phyloP scores from a whole-genome alignment of 805 yeast genomes.

The Blastobotrys attinorum region DNA sequence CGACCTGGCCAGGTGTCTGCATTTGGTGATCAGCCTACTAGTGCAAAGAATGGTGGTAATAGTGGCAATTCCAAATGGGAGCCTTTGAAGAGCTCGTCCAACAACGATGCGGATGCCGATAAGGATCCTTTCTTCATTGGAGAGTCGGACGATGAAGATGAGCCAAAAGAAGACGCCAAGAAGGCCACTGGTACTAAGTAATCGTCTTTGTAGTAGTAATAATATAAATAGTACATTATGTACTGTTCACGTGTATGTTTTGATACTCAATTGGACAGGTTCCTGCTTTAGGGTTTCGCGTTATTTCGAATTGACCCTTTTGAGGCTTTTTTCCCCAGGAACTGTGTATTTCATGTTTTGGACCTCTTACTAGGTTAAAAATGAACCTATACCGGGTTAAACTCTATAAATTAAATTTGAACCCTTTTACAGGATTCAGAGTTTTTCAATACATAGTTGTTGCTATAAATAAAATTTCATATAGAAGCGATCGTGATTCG shows the following conservation, averaged over 20 bases:
- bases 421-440: too few species aligned
- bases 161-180: constrained; percentile 6
- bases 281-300: not conserved
- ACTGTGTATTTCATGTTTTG: too few species aligned
- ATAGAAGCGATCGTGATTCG: too few species aligned
- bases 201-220: too few species aligned
- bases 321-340: not conserved
- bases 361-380: too few species aligned
- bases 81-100: constrained; percentile 33
- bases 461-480: too few species aligned
- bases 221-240: not conserved
- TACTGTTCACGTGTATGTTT: too few species aligned
- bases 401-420: too few species aligned
- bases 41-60: constrained; percentile 6
- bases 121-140: constrained; percentile 46
- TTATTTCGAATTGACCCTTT: not conserved
- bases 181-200: too few species aligned
- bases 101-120: constrained; percentile 34
- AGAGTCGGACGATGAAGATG: constrained; percentile 40
- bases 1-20: constrained; percentile 24
- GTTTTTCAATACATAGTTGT: too few species aligned
- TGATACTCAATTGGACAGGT: too few species aligned
- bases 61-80: constrained; percentile 32
- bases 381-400: too few species aligned
- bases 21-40: constrained; percentile 16